These are phyloP conservation scores for Sporothrix pseudoabietina DNA, from an alignment of 2,329 filamentous ascomycete genomes.

Conservation along the genomic window DNA sequence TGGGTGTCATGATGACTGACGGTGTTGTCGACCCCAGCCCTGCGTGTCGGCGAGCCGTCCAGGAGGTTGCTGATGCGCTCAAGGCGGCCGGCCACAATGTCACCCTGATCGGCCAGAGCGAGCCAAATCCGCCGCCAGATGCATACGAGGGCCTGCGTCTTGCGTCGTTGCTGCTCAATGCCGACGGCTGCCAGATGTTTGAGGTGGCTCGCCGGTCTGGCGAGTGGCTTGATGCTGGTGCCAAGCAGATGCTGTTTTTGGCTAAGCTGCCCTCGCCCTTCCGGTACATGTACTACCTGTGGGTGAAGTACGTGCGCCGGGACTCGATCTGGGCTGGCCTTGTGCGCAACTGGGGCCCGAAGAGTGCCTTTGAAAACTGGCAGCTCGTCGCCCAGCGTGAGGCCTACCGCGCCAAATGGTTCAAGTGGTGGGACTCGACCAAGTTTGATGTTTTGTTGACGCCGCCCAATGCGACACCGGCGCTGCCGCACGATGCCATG, in stretches of 20 bases:
- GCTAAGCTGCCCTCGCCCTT: slow-evolving; percentile 72
- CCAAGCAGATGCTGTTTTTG: slow-evolving; percentile 71
- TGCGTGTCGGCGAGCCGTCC: slow-evolving; percentile 75
- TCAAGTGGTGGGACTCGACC: slow-evolving; percentile 78
- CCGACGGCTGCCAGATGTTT: slow-evolving; percentile 81
- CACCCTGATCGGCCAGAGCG: slow-evolving; percentile 55
- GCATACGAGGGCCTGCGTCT: slow-evolving; percentile 76
- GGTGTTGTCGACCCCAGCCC: slow-evolving; percentile 84
- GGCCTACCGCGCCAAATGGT: slow-evolving; percentile 74
- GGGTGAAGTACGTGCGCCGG: slow-evolving; percentile 78
- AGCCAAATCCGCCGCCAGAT: slow-evolving; percentile 49
- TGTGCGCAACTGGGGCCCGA: slow-evolving; percentile 70
- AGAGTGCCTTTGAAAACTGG: slow-evolving; percentile 79
- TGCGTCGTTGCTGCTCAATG: slow-evolving; percentile 77
- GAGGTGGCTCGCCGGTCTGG: slow-evolving; percentile 73
- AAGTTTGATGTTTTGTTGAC: slow-evolving; percentile 77
- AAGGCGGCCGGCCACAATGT: slow-evolving; percentile 74
- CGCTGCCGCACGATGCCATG: slow-evolving; percentile 85
- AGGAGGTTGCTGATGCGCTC: slow-evolving; percentile 70
- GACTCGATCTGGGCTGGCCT: slow-evolving; percentile 79
- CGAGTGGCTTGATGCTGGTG: slow-evolving; percentile 79
- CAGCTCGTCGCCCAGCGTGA: slow-evolving; percentile 76
- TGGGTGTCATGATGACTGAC: slow-evolving; percentile 79
- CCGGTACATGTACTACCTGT: slow-evolving; percentile 85
- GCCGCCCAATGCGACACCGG: slow-evolving; percentile 87